A percentile compares a stretch with the other conserved stretches of the same genome.
phyloP scores from a whole-genome alignment of 176 grass and related monocot species.

The Rhynchospora tenuis region DNA sequence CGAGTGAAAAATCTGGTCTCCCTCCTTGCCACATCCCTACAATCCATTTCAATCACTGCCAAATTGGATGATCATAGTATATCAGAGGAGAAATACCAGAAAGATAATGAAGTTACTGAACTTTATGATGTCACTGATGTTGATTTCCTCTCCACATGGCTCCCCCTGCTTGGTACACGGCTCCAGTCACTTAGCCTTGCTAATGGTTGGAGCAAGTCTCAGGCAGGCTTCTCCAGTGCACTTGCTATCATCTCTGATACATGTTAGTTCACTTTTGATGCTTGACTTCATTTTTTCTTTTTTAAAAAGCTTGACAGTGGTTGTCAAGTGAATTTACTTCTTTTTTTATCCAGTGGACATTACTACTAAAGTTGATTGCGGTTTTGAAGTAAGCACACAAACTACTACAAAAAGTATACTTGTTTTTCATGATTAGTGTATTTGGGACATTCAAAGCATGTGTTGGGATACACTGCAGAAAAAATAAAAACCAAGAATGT shows the following conservation, averaged over 20 bases:
- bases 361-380: background rate
- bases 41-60: background rate
- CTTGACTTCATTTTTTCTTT: too few relatives aligned
- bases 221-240: background rate
- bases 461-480: too few relatives aligned
- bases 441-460: background rate
- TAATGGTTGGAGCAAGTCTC: background rate
- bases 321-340: too few relatives aligned
- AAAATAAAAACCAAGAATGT: background rate
- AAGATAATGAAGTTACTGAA: conserved; percentile 16
- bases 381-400: too few relatives aligned
- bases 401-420: too few relatives aligned
- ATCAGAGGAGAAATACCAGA: background rate
- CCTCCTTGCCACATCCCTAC: background rate
- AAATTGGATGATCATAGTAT: background rate
- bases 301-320: too few relatives aligned
- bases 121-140: background rate
- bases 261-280: background rate
- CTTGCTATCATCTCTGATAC: background rate
- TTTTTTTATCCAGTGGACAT: background rate
- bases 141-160: background rate
- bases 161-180: background rate
- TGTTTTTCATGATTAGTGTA: too few relatives aligned
- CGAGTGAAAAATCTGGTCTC: background rate
- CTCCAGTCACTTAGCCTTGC: background rate